Conservation (phyloP, 164 flowering plant species). For the Umbellularia californica region DNA sequence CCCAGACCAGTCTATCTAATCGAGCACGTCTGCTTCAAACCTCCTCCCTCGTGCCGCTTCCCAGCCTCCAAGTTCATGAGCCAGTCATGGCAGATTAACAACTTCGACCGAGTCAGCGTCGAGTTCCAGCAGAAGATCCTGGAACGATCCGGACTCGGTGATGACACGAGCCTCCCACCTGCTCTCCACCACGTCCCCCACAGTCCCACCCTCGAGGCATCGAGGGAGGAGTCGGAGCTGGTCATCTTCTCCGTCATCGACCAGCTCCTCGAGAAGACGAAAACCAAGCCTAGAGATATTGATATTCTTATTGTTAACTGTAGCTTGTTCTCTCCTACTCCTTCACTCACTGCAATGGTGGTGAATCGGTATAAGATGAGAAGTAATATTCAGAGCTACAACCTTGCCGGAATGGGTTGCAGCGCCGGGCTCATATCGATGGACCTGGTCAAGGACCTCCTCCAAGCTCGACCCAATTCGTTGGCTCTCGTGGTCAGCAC, state of each 20-base stretch:
- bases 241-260: slow-evolving; percentile 29
- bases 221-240: slow-evolving; percentile 16
- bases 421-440: slow-evolving; percentile 39
- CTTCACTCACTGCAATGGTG: slow-evolving; percentile 41
- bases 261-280: slow-evolving; percentile 22
- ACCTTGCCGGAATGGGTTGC: slow-evolving; percentile 49
- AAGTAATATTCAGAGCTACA: slow-evolving; percentile 36
- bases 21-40: slow-evolving; percentile 35
- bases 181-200: slow-evolving; percentile 16
- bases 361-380: slow-evolving; percentile 40
- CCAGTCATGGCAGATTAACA: background rate
- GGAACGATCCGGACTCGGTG: slow-evolving; percentile 15
- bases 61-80: slow-evolving; percentile 34
- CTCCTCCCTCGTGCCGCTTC: slow-evolving; percentile 27
- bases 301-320: slow-evolving; percentile 42
- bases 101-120: background rate
- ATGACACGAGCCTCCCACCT: slow-evolving; percentile 13
- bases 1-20: slow-evolving; percentile 33
- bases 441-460: slow-evolving; percentile 35
- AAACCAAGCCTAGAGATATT: slow-evolving; percentile 33
- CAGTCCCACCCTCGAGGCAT: slow-evolving; percentile 10
- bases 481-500: slow-evolving; percentile 27
- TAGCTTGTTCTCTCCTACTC: slow-evolving; percentile 46
- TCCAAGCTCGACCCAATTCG: slow-evolving; percentile 20
- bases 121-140: slow-evolving; percentile 14